Percentiles rank a stretch among this genome's conserved stretches.
Evolutionary conservation across 306 rosid species (phyloP).

Genomic region (Medicago truncatula): DNA sequence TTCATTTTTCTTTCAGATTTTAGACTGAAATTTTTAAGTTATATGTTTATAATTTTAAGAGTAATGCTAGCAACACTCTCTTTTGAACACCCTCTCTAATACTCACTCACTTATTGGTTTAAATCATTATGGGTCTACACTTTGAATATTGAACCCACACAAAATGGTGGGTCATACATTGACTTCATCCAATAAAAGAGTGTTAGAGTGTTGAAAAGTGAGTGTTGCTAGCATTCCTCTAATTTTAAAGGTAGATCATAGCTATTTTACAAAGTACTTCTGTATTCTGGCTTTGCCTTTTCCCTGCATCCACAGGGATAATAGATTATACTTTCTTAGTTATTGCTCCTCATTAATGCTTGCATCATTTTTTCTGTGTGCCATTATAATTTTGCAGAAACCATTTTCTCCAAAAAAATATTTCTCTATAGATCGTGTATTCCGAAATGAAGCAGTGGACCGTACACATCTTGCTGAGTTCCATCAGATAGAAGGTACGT

Average conservation of each 20-base stretch:
- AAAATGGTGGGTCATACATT: too few relatives aligned
- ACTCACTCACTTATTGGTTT: too few relatives aligned
- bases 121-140: too few relatives aligned
- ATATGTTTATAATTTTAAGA: slow-evolving; percentile 8
- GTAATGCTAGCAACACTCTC: too few relatives aligned
- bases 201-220: too few relatives aligned
- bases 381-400: slow-evolving; percentile 59
- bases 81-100: too few relatives aligned
- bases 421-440: slow-evolving; percentile 95
- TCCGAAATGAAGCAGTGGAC: slow-evolving; percentile 98
- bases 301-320: neutral
- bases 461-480: slow-evolving; percentile 98
- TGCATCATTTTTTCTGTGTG: neutral
- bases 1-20: slow-evolving; percentile 11
- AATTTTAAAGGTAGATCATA: neutral
- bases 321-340: slow-evolving; percentile 13
- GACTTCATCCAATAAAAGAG: too few relatives aligned
- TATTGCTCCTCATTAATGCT: slow-evolving; percentile 13
- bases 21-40: slow-evolving; percentile 1
- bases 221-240: too few relatives aligned
- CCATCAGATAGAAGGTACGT: slow-evolving; percentile 96
- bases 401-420: slow-evolving; percentile 86
- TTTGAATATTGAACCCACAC: too few relatives aligned
- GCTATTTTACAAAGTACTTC: slow-evolving; percentile 18
- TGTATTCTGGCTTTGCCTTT: neutral